phyloP scores from a whole-genome alignment of 2,329 filamentous ascomycete species.

The Exophiala aquamarina region DNA sequence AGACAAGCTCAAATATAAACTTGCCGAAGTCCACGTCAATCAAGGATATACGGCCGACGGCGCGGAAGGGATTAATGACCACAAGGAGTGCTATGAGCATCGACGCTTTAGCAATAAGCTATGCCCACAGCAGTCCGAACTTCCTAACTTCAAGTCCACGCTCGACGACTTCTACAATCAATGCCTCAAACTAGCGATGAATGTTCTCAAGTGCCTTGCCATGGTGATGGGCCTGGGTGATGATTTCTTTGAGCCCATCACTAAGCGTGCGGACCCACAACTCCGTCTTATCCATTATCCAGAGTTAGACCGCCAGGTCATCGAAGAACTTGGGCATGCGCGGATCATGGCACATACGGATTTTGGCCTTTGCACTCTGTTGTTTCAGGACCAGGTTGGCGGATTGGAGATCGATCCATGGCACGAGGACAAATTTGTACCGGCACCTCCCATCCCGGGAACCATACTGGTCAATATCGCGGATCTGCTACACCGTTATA shows the following conservation, averaged over 20 bases:
- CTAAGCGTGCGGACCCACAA: conserved; percentile 48
- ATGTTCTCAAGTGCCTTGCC: conserved; percentile 54
- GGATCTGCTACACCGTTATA: conserved; percentile 53
- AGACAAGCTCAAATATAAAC: conserved; percentile 49
- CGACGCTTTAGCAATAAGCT: conserved; percentile 21
- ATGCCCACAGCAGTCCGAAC: conserved; percentile 31
- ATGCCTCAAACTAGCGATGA: conserved; percentile 52
- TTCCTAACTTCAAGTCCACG: conserved; percentile 47
- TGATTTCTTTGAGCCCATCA: conserved; percentile 55
- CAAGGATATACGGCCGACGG: conserved; percentile 25
- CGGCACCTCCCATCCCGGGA: conserved; percentile 39
- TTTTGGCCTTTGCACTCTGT: conserved; percentile 47
- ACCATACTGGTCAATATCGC: conserved; percentile 55
- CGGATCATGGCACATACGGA: conserved; percentile 38
- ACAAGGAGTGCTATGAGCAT: conserved; percentile 26
- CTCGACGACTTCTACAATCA: conserved; percentile 44
- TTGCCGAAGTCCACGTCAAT: conserved; percentile 34
- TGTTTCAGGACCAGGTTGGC: conserved; percentile 49
- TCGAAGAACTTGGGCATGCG: conserved; percentile 14
- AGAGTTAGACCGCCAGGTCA: conserved; percentile 33
- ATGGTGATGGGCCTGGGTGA: conserved; percentile 56
- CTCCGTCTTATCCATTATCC: conserved; percentile 33
- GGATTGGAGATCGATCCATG: conserved; percentile 44
- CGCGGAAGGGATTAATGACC: conserved; percentile 21
- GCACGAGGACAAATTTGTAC: conserved; percentile 18